Percentiles rank a stretch among this genome's conserved stretches.
These are phyloP conservation scores for Spizellomyces sp. DNA, from an alignment of 192 early-diverging fungal genomes.

Conservation along the genomic window DNA sequence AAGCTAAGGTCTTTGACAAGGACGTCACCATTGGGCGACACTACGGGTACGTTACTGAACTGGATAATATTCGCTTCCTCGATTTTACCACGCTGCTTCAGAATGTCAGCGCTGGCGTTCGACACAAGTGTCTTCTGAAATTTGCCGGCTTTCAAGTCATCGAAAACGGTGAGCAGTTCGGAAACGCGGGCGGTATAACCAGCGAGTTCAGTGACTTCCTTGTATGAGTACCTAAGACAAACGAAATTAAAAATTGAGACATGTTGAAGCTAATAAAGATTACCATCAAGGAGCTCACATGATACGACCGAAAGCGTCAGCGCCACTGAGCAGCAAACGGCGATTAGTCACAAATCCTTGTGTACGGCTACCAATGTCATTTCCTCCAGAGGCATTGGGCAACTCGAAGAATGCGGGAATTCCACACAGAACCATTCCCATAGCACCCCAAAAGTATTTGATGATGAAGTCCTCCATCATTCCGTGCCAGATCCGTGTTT, in stretches of 20 bases:
- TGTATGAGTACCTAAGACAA: slow-evolving; percentile 60
- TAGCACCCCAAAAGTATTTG: slow-evolving; percentile 98
- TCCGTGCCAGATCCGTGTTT: slow-evolving; percentile 82
- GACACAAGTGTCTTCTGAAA: slow-evolving; percentile 73
- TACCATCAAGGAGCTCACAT: slow-evolving; percentile 52
- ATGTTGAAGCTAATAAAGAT: background rate
- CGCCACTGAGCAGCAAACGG: slow-evolving; percentile 77
- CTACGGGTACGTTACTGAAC: slow-evolving; percentile 90
- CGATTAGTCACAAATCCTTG: slow-evolving; percentile 55
- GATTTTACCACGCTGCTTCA: slow-evolving; percentile 24
- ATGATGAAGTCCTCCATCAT: slow-evolving; percentile 98
- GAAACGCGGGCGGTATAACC: slow-evolving; percentile 92
- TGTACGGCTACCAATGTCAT: slow-evolving; percentile 42
- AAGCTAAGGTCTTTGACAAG: slow-evolving; percentile 84
- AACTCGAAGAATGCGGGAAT: slow-evolving; percentile 79
- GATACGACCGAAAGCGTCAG: slow-evolving; percentile 94
- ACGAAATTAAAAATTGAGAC: background rate
- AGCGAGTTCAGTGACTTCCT: slow-evolving; percentile 91
- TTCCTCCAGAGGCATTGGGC: slow-evolving; percentile 24
- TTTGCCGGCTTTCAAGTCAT: slow-evolving; percentile 80
- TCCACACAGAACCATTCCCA: slow-evolving; percentile 82
- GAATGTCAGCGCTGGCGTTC: slow-evolving; percentile 36
- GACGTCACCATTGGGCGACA: slow-evolving; percentile 94
- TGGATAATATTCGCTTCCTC: slow-evolving; percentile 59
- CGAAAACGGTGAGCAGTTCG: slow-evolving; percentile 82